phyloP scores from a whole-genome alignment of 768 basidiomycete species.

The Rhizopogon sp. region DNA sequence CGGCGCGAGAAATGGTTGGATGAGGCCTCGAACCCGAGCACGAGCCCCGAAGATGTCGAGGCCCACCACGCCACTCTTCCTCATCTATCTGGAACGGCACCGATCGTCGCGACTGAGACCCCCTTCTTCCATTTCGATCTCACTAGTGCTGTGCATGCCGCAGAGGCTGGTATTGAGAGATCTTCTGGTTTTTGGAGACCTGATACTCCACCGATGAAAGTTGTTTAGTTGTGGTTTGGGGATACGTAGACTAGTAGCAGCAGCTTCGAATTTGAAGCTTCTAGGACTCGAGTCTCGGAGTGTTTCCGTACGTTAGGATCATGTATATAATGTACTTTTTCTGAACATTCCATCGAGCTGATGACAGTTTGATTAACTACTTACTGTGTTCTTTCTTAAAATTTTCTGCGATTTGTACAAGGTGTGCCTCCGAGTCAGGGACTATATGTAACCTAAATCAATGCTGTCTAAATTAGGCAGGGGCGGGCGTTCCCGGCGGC shows the following conservation, averaged over 20 bases:
- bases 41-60: slow-evolving; percentile 25
- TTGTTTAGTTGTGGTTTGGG: not conserved
- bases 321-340: not conserved
- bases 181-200: not conserved
- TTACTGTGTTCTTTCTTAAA: no score
- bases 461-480: no score
- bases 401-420: no score
- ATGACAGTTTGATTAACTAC: not conserved
- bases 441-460: no score
- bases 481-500: no score
- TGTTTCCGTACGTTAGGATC: not conserved
- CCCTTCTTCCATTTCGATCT: slow-evolving; percentile 94
- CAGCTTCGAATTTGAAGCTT: no score
- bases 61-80: slow-evolving; percentile 14
- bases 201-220: not conserved
- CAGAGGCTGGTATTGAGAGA: slow-evolving; percentile 38
- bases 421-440: no score
- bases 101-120: slow-evolving; percentile 49
- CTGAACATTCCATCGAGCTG: not conserved
- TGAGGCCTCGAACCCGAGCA: not conserved
- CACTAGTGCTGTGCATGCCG: slow-evolving; percentile 61
- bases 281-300: no score
- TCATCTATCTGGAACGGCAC: slow-evolving; percentile 5
- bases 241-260: no score
- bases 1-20: slow-evolving; percentile 24